Percentiles rank a stretch among this genome's conserved stretches.
phyloP scores from a whole-genome alignment of 2,329 filamentous ascomycete species.

The Blumeria hordei region DNA sequence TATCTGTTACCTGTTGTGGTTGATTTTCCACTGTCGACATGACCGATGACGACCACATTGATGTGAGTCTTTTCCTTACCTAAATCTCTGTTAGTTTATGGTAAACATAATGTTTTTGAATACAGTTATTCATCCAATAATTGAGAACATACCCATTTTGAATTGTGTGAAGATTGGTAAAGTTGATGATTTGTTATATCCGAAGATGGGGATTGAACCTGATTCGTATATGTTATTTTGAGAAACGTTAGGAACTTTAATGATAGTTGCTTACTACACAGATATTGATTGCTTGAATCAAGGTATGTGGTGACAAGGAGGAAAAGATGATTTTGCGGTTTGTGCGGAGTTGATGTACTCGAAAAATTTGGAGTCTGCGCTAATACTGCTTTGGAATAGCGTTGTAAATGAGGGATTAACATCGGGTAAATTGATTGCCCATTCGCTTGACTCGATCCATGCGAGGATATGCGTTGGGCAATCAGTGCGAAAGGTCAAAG shows the following conservation, averaged over 20 bases:
- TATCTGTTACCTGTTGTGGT: slow-evolving; percentile 62
- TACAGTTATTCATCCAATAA: not conserved
- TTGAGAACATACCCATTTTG: not conserved
- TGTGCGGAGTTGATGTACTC: slow-evolving; percentile 1
- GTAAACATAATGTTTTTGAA: too few species aligned
- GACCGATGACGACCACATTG: slow-evolving; percentile 96
- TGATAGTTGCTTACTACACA: not conserved
- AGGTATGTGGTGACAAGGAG: slow-evolving; percentile 2
- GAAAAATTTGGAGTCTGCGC: not conserved
- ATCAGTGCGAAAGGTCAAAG: too few species aligned
- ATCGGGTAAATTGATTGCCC: too few species aligned
- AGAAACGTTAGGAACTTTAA: not conserved
- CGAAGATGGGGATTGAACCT: too few species aligned
- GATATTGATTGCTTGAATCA: slow-evolving; percentile 2
- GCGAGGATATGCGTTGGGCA: too few species aligned
- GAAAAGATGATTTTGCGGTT: not conserved
- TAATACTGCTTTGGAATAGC: not conserved
- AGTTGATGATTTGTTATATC: too few species aligned
- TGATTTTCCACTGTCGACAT: slow-evolving; percentile 98
- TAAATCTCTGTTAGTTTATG: not conserved
- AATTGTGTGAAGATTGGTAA: not conserved
- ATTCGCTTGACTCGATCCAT: too few species aligned
- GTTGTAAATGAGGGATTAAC: too few species aligned
- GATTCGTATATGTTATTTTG: too few species aligned
- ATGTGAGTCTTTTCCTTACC: slow-evolving; percentile 86